Base-by-base conservation (phyloP, 192 early-diverging fungal species). In the Powellomyces hirtus region DNA sequence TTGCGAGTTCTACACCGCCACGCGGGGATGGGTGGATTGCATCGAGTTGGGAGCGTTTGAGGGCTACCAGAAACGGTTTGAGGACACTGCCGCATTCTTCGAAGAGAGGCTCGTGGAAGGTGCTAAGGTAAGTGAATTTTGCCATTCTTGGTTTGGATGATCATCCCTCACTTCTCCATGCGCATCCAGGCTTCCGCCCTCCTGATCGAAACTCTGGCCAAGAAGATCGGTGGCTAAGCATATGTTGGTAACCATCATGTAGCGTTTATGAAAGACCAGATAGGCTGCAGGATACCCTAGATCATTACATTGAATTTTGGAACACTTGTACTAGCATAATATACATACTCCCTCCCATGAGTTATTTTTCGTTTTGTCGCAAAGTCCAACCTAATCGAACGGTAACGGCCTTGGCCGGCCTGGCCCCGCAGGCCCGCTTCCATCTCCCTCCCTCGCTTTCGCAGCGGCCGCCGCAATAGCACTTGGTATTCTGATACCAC, bases 1-100 rank as follows among this genome's bases (percentile, higher is more conserved):
- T 49, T 85, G 90, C 81, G 93, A 94, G 67, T 98, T 97, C 65
- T 91, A 91, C 72, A 89, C 91, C n/a, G 90, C 92, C 7, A 90
- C 92, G 1, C 80, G 85, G 33, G 94, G 94, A 31, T 98, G 97
- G 97, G 93, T 90, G 27, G 92, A 97, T 72, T 91, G 89, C 64
- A 93, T 98, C 53, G 86, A 84, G 26, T 65, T 89, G 56, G 91
- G 90, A 0, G 86, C 83, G 31, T 88, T 93, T 76, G 91, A 94
- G 4, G 90, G 85, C 4, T 98, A 98, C 73, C 79, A 84, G 26
- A 75, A 80, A 52, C 82, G 93, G 74, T 98, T 97, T 74, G 89
- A 93, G 59, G 81, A 79, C 33, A 93, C 93, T 5, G 83, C 91
- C 4, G 77, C 76, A 61, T 98, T 98, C 75, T 96, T 98, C 65